Evolutionary conservation across 768 basidiomycete species (phyloP).

Genomic region (Cyclocybe cylindracea): DNA sequence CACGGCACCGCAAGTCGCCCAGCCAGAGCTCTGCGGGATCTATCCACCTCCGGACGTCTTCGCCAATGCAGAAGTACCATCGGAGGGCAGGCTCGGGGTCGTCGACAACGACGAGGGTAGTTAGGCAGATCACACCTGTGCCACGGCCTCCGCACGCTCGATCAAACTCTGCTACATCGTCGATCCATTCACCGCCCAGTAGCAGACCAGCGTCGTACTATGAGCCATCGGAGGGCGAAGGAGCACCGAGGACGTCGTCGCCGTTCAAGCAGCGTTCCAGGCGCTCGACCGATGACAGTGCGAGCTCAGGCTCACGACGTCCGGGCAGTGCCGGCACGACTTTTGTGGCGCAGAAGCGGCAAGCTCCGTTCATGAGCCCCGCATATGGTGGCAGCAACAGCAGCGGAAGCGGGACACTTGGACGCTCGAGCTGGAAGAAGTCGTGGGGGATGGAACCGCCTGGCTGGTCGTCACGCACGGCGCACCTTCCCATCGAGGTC

Average conservation of each 20-base stretch:
- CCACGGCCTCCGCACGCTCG: slow-evolving; percentile 60
- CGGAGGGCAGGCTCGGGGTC: slow-evolving; percentile 79
- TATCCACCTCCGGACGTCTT: slow-evolving; percentile 63
- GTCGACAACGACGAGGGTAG: slow-evolving; percentile 80
- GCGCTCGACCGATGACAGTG: slow-evolving; percentile 51
- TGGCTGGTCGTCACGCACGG: slow-evolving; percentile 73
- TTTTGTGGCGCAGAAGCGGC: slow-evolving; percentile 82
- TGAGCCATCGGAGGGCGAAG: slow-evolving; percentile 71
- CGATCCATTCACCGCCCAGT: slow-evolving; percentile 72
- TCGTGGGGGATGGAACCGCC: slow-evolving; percentile 87
- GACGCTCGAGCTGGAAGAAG: slow-evolving; percentile 86
- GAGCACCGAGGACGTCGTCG: slow-evolving; percentile 55
- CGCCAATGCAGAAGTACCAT: slow-evolving; percentile 80
- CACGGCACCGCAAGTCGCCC: slow-evolving; percentile 71
- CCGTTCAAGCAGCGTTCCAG: slow-evolving; percentile 58
- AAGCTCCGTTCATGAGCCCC: slow-evolving; percentile 70
- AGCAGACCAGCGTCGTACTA: slow-evolving; percentile 80
- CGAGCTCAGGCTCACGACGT: slow-evolving; percentile 35
- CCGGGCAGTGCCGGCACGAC: slow-evolving; percentile 44
- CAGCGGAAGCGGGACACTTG: slow-evolving; percentile 49
- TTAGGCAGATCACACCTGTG: slow-evolving; percentile 53
- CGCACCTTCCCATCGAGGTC: slow-evolving; percentile 75
- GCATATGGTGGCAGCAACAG: slow-evolving; percentile 34
- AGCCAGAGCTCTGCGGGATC: slow-evolving; percentile 80
- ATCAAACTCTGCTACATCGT: slow-evolving; percentile 77